Evolutionary conservation across 805 yeast genomes (phyloP).

Genomic region (Saccharomyces eubayanus): DNA sequence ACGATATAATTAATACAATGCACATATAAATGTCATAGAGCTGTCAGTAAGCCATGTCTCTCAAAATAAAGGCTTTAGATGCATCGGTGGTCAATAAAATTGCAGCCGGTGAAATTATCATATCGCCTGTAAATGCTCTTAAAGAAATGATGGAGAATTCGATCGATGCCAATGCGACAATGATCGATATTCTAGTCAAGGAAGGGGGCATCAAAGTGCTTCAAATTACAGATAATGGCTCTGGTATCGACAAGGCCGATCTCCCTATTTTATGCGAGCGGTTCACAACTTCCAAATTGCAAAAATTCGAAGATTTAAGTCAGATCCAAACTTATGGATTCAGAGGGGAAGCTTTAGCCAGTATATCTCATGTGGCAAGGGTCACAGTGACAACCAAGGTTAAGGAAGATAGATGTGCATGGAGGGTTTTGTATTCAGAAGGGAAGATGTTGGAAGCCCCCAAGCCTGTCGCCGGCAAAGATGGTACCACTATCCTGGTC

Average conservation of each 20-base stretch:
- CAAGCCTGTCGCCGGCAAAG: conserved; percentile 73
- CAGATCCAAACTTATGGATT: conserved; percentile 79
- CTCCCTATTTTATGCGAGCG: conserved; percentile 76
- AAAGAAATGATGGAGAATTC: conserved; percentile 91
- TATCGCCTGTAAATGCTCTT: conserved; percentile 88
- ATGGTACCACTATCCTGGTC: conserved; percentile 77
- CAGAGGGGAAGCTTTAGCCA: conserved; percentile 93
- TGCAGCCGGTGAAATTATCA: conserved; percentile 95
- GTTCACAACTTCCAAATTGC: conserved; percentile 83
- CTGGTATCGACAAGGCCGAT: conserved; percentile 69
- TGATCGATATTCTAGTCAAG: conserved; percentile 70
- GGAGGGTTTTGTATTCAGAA: conserved; percentile 55
- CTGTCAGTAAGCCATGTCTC: conserved; percentile 7
- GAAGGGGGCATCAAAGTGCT: conserved; percentile 87
- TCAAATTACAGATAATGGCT: conserved; percentile 85
- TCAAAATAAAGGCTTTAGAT: conserved; percentile 42
- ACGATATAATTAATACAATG: neutral
- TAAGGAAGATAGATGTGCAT: conserved; percentile 52
- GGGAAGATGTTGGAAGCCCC: conserved; percentile 56
- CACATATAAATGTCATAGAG: neutral
- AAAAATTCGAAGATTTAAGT: conserved; percentile 64
- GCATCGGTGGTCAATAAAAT: conserved; percentile 73
- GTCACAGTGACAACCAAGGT: conserved; percentile 74
- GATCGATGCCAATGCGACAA: conserved; percentile 72
- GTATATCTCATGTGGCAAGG: conserved; percentile 84